Evolutionary conservation across 2,329 filamentous ascomycete species (phyloP).

Genomic region (Monosporascus ibericus): DNA sequence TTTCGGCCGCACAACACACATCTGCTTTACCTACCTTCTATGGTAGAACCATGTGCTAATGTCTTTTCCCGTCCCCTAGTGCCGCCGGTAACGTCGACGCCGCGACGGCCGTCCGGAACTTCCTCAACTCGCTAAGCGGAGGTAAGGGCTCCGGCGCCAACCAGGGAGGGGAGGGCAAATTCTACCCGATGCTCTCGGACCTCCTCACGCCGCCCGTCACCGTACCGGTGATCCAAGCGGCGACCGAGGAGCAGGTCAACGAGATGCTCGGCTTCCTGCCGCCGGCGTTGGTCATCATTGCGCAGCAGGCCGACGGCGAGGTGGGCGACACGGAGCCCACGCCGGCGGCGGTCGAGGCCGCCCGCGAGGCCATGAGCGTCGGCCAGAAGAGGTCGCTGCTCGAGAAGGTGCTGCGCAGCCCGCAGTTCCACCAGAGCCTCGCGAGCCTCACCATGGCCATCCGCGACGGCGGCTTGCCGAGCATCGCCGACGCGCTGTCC

Average conservation of each 20-base stretch:
- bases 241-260: constrained; percentile 63
- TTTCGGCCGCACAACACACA: constrained; percentile 3
- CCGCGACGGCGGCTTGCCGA: constrained; percentile 83
- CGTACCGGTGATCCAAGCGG: constrained; percentile 64
- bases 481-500: constrained; percentile 77
- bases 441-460: constrained; percentile 81
- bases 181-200: constrained; percentile 80
- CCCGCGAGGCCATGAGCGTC: constrained; percentile 65
- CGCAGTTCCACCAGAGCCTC: constrained; percentile 85
- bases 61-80: constrained; percentile 33
- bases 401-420: constrained; percentile 76
- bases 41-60: background rate
- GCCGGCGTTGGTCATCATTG: constrained; percentile 68
- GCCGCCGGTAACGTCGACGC: constrained; percentile 60
- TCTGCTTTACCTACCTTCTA: background rate
- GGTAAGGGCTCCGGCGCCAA: constrained; percentile 34
- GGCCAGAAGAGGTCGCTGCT: constrained; percentile 76
- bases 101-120: constrained; percentile 75
- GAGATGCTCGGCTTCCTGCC: constrained; percentile 73
- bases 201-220: constrained; percentile 75
- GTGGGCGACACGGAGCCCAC: constrained; percentile 58
- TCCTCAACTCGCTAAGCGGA: constrained; percentile 74
- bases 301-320: constrained; percentile 59
- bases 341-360: constrained; percentile 62
- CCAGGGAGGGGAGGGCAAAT: constrained; percentile 46